Base-by-base conservation (phyloP, 306 rosid species). In the Ammopiptanthus mongolicus region DNA sequence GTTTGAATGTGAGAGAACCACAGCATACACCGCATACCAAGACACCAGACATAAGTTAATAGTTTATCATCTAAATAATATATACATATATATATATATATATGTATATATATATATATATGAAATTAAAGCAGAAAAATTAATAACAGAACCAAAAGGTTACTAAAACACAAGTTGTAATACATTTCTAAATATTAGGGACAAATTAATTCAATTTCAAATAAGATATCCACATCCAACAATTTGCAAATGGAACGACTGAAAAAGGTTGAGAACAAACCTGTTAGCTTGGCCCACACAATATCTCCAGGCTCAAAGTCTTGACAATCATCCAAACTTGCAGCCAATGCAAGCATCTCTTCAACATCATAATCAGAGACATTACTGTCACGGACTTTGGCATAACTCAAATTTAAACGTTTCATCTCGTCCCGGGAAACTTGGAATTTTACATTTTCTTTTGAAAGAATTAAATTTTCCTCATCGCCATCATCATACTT, bases 241-340 rank as follows among this genome's bases (percentile, higher is more conserved):
- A 53, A 65, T 53, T 12, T 37, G 60, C 28, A 33, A 75, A 70
- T 12, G 71, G 62, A 75, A 70, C 22, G 53, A 71, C 58, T 41
- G 22, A 68, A 60, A 8, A 56, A 76, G 77, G 80, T 51, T 42
- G 65, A 84, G 75, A 73, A 84, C 82, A 71, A 62, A 95, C 99
- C 99, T 75, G 99, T 95, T 81, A 95, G 93, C 86, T 95, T 95
- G 69, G 98, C 99, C 99, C 99, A 95, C 71, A 95, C 65, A 22
- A 95, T 88, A 79, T 95, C 99, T 76, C 96, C 97, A 7, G 96
- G 89, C 71, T 92, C 99, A 72, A 88, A 87, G 23, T 95, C 96
- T 80, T 87, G 95, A 60, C 88, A 88, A 72, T 89, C 96, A 65
- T 92, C 91, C 87, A 92, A 90, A 81, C 92, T 90, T 61, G 98